These are phyloP conservation scores for Boletus rubescentipes DNA, from an alignment of 768 basidiomycete genomes.

Conservation along the genomic window DNA sequence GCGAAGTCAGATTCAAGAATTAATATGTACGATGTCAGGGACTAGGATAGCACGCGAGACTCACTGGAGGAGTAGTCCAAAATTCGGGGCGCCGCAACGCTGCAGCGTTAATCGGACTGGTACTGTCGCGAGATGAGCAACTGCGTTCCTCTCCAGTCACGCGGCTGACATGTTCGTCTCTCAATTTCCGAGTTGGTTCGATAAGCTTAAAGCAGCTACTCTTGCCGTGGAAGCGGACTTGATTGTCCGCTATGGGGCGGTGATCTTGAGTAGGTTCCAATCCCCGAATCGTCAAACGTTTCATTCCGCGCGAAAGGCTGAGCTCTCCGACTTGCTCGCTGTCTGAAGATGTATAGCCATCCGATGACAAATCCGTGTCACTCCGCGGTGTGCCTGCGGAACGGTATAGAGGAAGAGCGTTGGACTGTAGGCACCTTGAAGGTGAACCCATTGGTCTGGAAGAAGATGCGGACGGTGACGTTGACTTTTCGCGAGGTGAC, in stretches of 20 bases:
- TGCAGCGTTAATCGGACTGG: conserved; percentile 22
- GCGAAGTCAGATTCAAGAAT: not conserved
- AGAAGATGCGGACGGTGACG: conserved; percentile 18
- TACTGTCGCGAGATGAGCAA: conserved; percentile 17
- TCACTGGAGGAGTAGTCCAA: conserved; percentile 58
- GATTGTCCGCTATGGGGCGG: conserved; percentile 35
- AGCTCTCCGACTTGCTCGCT: conserved; percentile 39
- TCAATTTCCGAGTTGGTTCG: conserved; percentile 51
- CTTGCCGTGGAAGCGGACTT: conserved; percentile 59
- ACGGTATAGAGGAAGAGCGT: conserved; percentile 7
- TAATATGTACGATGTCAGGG: not conserved
- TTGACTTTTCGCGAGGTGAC: conserved; percentile 24
- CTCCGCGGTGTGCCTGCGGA: conserved; percentile 25
- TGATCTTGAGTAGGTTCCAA: conserved; percentile 37
- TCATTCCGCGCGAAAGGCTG: conserved; percentile 39
- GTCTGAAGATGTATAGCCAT: conserved; percentile 32
- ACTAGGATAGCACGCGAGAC: conserved; percentile 19
- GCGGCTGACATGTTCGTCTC: conserved; percentile 49
- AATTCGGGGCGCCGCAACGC: conserved; percentile 44
- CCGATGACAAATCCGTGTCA: conserved; percentile 30
- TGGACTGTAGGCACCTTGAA: conserved; percentile 9
- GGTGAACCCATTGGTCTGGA: conserved; percentile 16
- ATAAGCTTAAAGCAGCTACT: conserved; percentile 58
- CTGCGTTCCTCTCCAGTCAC: conserved; percentile 18
- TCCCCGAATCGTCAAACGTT: conserved; percentile 37